A percentile compares a stretch with the other conserved stretches of the same genome.
These are phyloP conservation scores for Fereydounia khargensis DNA, from an alignment of 1,284 basidiomycete genomes.

Conservation along the genomic window DNA sequence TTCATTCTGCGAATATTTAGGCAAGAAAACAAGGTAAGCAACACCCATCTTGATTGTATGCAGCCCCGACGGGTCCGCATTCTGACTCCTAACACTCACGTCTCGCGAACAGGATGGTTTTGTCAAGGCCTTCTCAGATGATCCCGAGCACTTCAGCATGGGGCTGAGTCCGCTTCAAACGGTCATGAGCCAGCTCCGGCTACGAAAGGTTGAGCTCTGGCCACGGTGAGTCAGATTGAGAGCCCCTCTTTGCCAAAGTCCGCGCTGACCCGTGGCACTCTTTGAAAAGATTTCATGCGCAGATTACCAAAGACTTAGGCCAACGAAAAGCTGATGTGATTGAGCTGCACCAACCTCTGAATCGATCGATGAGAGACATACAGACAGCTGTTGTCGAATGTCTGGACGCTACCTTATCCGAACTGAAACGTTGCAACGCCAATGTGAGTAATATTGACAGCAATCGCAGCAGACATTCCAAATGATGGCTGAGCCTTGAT, in stretches of 20 bases:
- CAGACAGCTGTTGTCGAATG: constrained; percentile 91
- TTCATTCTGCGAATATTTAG: constrained; percentile 53
- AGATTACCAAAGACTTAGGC: constrained; percentile 41
- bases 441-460: constrained; percentile 62
- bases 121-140: constrained; percentile 93
- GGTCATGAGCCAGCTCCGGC: constrained; percentile 86
- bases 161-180: constrained; percentile 87
- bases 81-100: background rate
- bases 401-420: constrained; percentile 84
- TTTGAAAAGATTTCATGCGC: constrained; percentile 82
- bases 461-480: background rate
- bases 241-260: background rate
- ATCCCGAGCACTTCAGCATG: constrained; percentile 88
- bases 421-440: constrained; percentile 84
- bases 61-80: background rate
- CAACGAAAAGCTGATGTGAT: constrained; percentile 76
- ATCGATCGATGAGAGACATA: constrained; percentile 82
- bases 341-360: constrained; percentile 83
- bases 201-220: constrained; percentile 84
- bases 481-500: no score
- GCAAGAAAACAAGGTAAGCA: constrained; percentile 35
- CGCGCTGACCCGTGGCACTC: no score
- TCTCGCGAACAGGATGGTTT: constrained; percentile 67
- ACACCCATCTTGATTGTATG: background rate
- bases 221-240: constrained; percentile 60